Base-by-base conservation (phyloP, 2,329 filamentous ascomycete species). In the Neonectria neomacrospora region DNA sequence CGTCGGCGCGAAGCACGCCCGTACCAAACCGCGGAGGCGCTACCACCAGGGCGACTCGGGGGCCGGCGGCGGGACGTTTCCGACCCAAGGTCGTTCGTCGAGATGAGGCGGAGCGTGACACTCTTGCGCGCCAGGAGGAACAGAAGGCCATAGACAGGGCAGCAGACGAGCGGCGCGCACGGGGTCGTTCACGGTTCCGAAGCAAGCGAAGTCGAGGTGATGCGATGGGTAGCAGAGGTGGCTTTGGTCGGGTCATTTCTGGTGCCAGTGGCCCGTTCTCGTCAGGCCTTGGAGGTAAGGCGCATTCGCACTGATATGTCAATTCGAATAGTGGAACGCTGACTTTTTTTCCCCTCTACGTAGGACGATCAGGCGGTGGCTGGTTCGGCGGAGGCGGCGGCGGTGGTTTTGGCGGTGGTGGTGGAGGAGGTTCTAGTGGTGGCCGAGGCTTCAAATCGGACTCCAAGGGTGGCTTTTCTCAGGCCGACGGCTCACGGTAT, bases 91-190 rank as follows among this genome's bases (percentile, higher is more conserved):
- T 81, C 62, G 71, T 84, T 51, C 79, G 83, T 56, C 77, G 83
- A 79, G 82, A 85, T 74, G 83, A 84, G 58, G 79, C 80, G 7
- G 82, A 85, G 54, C 77, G 83, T 71, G 81, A 83, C 56, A 79
- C 69, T 54, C 73, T 85, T 10, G 83, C 83, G 48, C 76, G 80
- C 12, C 77, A 80, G 57, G 80, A 82, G 63, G 77, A 80, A 57
- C 76, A 80, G 61, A 82, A 82, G 65, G 79, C 80, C 2, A 77
- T 66, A 34, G 78, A 80, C 52, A 76, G 78, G 51, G 79, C 77
- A 5, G 79, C 79, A 5, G 79, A 80, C 23, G 80, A 81, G 72
- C 74, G 76, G 20, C 75, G 74, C 54, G 77, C 77, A 6, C 67
- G 80, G 68, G 74, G 80, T 2, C 77, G 80, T 5, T 78, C 77